Conservation (phyloP, 495 filamentous ascomycete genomes). For the Hypomontagnella monticulosa region DNA sequence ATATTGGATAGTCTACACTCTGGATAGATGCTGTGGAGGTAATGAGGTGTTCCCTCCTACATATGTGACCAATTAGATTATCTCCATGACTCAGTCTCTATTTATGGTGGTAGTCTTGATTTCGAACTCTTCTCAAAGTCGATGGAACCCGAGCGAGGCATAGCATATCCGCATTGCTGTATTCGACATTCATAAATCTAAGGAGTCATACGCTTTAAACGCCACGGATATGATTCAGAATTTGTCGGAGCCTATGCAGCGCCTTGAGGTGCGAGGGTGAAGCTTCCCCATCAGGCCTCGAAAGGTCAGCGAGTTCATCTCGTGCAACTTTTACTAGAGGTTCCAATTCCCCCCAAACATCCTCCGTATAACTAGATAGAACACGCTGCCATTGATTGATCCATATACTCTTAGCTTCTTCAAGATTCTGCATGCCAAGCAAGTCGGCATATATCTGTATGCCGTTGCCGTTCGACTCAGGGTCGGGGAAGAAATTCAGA, state of each 20-base stretch:
- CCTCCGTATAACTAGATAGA: constrained; percentile 74
- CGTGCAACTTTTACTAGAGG: constrained; percentile 71
- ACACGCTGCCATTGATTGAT: constrained; percentile 68
- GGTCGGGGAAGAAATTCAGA: constrained; percentile 56
- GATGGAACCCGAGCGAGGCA: no score
- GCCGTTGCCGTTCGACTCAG: constrained; percentile 29
- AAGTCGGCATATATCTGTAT: constrained; percentile 26
- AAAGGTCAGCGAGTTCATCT: constrained; percentile 61
- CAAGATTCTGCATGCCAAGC: constrained; percentile 47
- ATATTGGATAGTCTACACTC: no score
- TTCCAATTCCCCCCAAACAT: constrained; percentile 79
- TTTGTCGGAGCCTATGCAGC: constrained; percentile 39
- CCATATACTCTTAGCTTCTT: constrained; percentile 59
- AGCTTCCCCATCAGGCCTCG: constrained; percentile 11
- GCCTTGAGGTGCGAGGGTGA: constrained; percentile 26
- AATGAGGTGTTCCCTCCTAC: no score
- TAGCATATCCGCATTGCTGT: no score
- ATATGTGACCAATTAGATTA: no score
- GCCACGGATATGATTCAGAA: constrained; percentile 36
- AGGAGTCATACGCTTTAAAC: not conserved
- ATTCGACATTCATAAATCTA: no score
- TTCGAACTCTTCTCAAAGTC: no score
- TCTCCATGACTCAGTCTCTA: no score
- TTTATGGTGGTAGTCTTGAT: no score
- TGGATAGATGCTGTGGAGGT: no score